Base-by-base conservation (phyloP, 192 early-diverging fungal species). In the Chytriomyces sp. region DNA sequence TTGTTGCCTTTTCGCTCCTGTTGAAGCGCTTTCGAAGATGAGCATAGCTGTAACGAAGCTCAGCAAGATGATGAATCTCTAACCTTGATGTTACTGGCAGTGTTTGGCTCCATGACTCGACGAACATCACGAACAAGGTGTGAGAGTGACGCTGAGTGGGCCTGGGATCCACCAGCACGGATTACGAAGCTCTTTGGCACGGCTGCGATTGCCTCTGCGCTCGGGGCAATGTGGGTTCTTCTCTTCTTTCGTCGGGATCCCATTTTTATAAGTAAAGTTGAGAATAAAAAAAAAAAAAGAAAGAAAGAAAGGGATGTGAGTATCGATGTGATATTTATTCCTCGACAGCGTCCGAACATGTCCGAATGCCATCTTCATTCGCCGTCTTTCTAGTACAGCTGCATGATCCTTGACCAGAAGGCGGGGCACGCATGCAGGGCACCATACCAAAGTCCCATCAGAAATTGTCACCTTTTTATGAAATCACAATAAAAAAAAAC, bases 41-140 rank as follows among this genome's bases (percentile, higher is more conserved):
- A 50, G 16, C 26, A 53, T 60, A 35, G 35, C 35, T 24, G 69
- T n/a, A n/a, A 18, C 20, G 53, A 71, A 7, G n/a, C 60, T 45
- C 13, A 20, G 57, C 24, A 47, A 2, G 62, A 5, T 16, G 23
- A 3, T 18, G 50, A 9, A 35, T 16, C 26, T 48, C 45, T 49
- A 65, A 87, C 86, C 78, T 86, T 89, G 53, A 99, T 89, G 67
- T 91, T 91, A 11, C 85, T 83, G 5, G 97, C 97, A 23, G 97
- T 99, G 83, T 97, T 92, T 13, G 97, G 97, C 84, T 97, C 94
- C 93, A 99, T 95, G 45, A 94, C 86, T 59, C 83, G 86, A 44
- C 97, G 90, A 47, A 96, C 83, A 82, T 99, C 95, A 47, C 74
- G 79, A 24, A 97, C 95, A 11, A 99, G 88, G 9, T 88, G 88